These are phyloP conservation scores for Simplicillium aogashimaense DNA, from an alignment of 2,329 filamentous ascomycete genomes.

Conservation along the genomic window DNA sequence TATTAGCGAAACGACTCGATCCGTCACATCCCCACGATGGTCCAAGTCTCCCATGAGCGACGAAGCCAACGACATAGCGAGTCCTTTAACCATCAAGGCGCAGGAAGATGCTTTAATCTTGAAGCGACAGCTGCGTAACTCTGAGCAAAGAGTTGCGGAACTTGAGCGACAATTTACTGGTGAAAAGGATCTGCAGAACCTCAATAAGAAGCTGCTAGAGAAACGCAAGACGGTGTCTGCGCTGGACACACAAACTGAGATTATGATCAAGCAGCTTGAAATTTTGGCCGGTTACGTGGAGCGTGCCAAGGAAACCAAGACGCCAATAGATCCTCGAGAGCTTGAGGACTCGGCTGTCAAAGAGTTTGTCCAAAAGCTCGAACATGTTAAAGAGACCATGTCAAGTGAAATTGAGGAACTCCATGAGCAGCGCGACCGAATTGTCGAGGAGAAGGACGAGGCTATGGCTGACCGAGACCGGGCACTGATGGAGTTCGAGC, in stretches of 20 bases:
- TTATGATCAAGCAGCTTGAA: slow-evolving; percentile 87
- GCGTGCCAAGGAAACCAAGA: slow-evolving; percentile 71
- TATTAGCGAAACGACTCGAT: slow-evolving; percentile 57
- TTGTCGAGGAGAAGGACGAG: slow-evolving; percentile 76
- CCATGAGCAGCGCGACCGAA: slow-evolving; percentile 63
- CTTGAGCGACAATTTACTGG: slow-evolving; percentile 68
- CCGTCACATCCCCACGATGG: slow-evolving; percentile 58
- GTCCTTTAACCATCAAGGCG: slow-evolving; percentile 56
- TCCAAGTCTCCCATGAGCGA: slow-evolving; percentile 56
- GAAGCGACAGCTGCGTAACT: slow-evolving; percentile 68
- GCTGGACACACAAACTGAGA: slow-evolving; percentile 87
- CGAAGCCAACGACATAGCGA: slow-evolving; percentile 54
- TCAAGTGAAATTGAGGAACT: slow-evolving; percentile 48
- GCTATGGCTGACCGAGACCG: slow-evolving; percentile 82
- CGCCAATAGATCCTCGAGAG: slow-evolving; percentile 68
- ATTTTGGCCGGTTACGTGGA: slow-evolving; percentile 83
- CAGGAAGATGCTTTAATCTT: slow-evolving; percentile 57
- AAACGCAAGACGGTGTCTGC: slow-evolving; percentile 95
- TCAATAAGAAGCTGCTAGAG: slow-evolving; percentile 81
- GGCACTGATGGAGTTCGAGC: slow-evolving; percentile 90
- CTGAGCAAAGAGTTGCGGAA: slow-evolving; percentile 77
- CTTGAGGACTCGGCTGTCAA: slow-evolving; percentile 87
- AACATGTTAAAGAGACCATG: slow-evolving; percentile 51
- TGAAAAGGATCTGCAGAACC: slow-evolving; percentile 58
- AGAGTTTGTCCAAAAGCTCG: slow-evolving; percentile 71